A percentile compares a stretch with the other conserved stretches of the same genome.
These are phyloP conservation scores for Salvia miltiorrhiza DNA, from an alignment of 257 asterid species.

Conservation along the genomic window DNA sequence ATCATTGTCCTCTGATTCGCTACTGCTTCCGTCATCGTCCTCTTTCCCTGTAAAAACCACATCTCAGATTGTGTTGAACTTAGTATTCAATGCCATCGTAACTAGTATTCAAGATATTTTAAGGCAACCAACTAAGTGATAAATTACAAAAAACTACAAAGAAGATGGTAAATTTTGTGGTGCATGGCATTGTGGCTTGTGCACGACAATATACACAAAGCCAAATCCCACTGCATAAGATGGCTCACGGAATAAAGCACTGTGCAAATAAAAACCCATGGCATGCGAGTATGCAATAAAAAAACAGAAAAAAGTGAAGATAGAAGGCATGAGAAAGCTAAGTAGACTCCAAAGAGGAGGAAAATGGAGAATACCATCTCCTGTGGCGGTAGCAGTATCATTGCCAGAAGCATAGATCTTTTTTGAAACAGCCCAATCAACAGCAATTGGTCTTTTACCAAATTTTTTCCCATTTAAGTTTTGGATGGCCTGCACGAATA, in stretches of 20 bases:
- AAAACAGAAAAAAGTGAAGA: background rate
- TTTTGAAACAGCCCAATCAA: slow-evolving; percentile 93
- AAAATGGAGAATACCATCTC: slow-evolving; percentile 51
- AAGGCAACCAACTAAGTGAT: background rate
- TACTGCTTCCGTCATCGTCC: slow-evolving; percentile 42
- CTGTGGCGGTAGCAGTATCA: slow-evolving; percentile 37
- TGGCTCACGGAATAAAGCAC: background rate
- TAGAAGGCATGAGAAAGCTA: no score
- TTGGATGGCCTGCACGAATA: slow-evolving; percentile 61
- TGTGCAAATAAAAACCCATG: background rate
- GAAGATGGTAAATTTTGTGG: background rate
- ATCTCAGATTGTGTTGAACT: background rate
- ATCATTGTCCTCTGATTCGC: slow-evolving; percentile 48
- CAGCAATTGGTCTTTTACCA: slow-evolving; percentile 81
- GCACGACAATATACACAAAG: background rate
- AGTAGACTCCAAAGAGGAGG: slow-evolving; percentile 7
- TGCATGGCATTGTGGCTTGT: background rate
- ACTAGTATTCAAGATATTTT: no score
- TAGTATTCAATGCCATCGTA: background rate
- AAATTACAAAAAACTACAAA: background rate
- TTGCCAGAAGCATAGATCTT: slow-evolving; percentile 60
- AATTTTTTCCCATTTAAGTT: slow-evolving; percentile 69
- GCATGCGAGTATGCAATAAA: background rate
- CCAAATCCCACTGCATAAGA: background rate
- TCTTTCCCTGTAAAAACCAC: slow-evolving; percentile 39